Percentiles rank a stretch among this genome's conserved stretches.
These are phyloP conservation scores for Pythium brassicae DNA, from an alignment of 352 stramenopile species.

Conservation along the genomic window DNA sequence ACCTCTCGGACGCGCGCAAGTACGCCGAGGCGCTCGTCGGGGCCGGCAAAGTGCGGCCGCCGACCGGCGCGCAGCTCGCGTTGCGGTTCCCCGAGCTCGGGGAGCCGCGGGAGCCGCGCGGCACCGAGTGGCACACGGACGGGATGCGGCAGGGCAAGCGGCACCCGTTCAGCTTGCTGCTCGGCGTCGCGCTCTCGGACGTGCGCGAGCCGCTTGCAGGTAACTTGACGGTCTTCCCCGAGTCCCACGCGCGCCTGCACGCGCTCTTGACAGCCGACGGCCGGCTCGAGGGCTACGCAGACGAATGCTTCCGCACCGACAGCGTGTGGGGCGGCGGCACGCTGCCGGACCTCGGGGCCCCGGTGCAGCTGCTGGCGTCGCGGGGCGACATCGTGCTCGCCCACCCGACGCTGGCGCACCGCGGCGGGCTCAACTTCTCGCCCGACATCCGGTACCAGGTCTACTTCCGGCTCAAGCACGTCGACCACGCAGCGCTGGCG, in stretches of 20 bases:
- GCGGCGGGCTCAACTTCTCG: constrained; percentile 77
- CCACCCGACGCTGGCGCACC: constrained; percentile 70
- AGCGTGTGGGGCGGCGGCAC: constrained; percentile 79
- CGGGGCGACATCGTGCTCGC: constrained; percentile 68
- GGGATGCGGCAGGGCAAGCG: constrained; percentile 71
- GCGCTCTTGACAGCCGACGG: constrained; percentile 40
- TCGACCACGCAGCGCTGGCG: constrained; percentile 21
- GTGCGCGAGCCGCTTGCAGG: constrained; percentile 49
- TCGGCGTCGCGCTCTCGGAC: constrained; percentile 70
- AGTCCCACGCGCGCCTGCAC: constrained; percentile 52
- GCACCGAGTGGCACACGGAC: constrained; percentile 82
- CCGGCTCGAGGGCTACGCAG: constrained; percentile 43
- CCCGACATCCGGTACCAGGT: constrained; percentile 79
- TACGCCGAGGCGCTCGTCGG: constrained; percentile 70
- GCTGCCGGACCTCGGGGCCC: constrained; percentile 56
- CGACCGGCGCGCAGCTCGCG: constrained; percentile 61
- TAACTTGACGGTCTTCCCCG: constrained; percentile 75
- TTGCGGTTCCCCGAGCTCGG: constrained; percentile 72
- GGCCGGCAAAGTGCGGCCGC: constrained; percentile 31
- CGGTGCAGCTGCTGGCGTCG: constrained; percentile 49
- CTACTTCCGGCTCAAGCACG: constrained; percentile 83
- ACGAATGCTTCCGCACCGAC: constrained; percentile 58
- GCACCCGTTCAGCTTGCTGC: constrained; percentile 67
- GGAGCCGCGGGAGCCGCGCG: constrained; percentile 45
- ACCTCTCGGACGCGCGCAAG: constrained; percentile 35